Percentiles rank a stretch among this genome's conserved stretches.
These are phyloP conservation scores for Ustilago loliicola DNA, from an alignment of 1,284 basidiomycete genomes.

Conservation along the genomic window DNA sequence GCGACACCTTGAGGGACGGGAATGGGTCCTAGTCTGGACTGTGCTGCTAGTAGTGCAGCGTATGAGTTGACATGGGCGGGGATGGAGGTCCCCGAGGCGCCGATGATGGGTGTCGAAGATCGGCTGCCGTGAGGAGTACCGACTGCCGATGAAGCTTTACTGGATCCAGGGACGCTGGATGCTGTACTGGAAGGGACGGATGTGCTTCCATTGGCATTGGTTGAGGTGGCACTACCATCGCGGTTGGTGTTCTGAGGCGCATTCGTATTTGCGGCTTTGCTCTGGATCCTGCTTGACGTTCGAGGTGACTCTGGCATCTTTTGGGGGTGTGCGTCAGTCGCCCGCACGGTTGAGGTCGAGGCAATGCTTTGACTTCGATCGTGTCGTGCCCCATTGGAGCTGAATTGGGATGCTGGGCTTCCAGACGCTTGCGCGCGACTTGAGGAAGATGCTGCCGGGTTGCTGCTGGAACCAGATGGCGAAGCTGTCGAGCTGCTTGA, in stretches of 20 bases:
- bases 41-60: slow-evolving; percentile 49
- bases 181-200: slow-evolving; percentile 22
- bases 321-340: slow-evolving; percentile 19
- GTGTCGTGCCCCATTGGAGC: slow-evolving; percentile 6
- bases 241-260: neutral
- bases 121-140: slow-evolving; percentile 41
- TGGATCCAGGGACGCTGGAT: slow-evolving; percentile 33
- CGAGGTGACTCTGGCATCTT: slow-evolving; percentile 22
- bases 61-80: slow-evolving; percentile 54
- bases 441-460: neutral
- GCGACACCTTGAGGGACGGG: slow-evolving; percentile 55
- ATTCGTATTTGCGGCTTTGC: neutral
- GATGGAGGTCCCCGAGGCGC: slow-evolving; percentile 32
- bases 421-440: neutral
- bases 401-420: slow-evolving; percentile 6
- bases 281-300: slow-evolving; percentile 19
- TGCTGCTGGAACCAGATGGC: neutral
- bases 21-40: slow-evolving; percentile 45
- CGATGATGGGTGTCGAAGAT: slow-evolving; percentile 41
- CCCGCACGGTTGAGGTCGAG: slow-evolving; percentile 23
- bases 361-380: slow-evolving; percentile 27
- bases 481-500: slow-evolving; percentile 11
- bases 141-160: slow-evolving; percentile 31
- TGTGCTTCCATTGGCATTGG: slow-evolving; percentile 10
- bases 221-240: neutral